Evolutionary conservation across 1,139 yeast species (phyloP).

Genomic region (Debaryomyces fabryi): DNA sequence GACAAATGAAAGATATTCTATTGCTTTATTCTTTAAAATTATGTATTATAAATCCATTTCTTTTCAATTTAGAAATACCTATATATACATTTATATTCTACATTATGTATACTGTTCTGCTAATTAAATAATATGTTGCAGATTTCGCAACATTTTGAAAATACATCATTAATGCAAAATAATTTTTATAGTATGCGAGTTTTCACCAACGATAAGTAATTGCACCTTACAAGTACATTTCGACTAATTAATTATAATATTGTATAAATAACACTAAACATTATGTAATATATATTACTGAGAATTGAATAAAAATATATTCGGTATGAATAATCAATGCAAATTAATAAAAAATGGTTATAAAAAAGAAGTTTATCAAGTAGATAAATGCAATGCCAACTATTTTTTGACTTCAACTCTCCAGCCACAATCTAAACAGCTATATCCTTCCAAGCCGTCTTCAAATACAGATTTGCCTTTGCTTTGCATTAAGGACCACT

Average conservation of each 20-base stretch:
- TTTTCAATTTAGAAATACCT: too few relatives aligned
- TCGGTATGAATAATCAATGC: slow-evolving; percentile 2
- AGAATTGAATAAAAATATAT: slow-evolving; percentile 1
- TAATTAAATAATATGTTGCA: neutral
- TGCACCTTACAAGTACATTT: too few relatives aligned
- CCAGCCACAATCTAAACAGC: slow-evolving; percentile 71
- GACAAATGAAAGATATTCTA: too few relatives aligned
- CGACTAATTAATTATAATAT: neutral
- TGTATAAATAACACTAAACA: neutral
- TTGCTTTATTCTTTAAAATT: too few relatives aligned
- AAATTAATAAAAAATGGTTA: neutral
- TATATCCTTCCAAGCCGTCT: slow-evolving; percentile 50
- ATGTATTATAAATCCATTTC: too few relatives aligned
- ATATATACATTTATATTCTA: neutral
- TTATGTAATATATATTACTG: slow-evolving; percentile 1
- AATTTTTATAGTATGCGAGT: neutral
- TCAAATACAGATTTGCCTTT: slow-evolving; percentile 53
- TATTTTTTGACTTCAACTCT: slow-evolving; percentile 44
- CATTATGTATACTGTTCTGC: neutral
- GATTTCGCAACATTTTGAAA: neutral
- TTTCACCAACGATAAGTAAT: neutral
- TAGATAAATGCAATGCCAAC: neutral
- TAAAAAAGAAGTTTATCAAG: neutral
- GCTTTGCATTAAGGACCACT: slow-evolving; percentile 86
- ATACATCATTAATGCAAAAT: neutral